Evolutionary conservation across 805 yeast species (phyloP).

Genomic region (Scheffersomyces coipomensis): DNA sequence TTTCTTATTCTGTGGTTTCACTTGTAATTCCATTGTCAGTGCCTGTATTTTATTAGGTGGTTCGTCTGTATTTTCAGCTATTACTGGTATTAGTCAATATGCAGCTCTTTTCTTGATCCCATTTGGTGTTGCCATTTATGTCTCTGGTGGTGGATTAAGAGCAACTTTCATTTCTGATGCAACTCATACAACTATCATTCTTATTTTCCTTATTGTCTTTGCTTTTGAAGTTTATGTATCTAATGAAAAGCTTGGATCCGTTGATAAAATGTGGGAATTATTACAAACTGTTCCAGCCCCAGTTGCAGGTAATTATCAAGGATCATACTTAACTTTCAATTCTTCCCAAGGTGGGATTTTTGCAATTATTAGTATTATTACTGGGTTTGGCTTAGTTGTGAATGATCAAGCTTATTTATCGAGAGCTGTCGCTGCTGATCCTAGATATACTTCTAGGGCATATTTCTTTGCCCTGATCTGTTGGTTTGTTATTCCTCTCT

Average conservation of each 20-base stretch:
- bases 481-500: conserved; percentile 26
- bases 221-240: conserved; percentile 17
- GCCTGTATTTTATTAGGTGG: conserved; percentile 41
- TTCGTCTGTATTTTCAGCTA: conserved; percentile 69
- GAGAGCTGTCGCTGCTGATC: conserved; percentile 23
- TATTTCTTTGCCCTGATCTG: conserved; percentile 21
- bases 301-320: conserved; percentile 14
- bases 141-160: conserved; percentile 22
- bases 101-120: conserved; percentile 23
- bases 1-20: conserved; percentile 21
- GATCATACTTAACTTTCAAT: conserved; percentile 15
- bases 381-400: conserved; percentile 21
- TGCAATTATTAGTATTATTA: conserved; percentile 16
- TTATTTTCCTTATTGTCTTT: conserved; percentile 16
- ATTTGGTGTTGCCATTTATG: conserved; percentile 20
- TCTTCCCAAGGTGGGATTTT: conserved; percentile 19
- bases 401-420: conserved; percentile 24
- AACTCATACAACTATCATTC: conserved; percentile 22
- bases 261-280: conserved; percentile 22
- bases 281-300: conserved; percentile 12
- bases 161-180: conserved; percentile 27
- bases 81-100: conserved; percentile 67
- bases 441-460: conserved; percentile 18
- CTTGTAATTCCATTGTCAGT: conserved; percentile 19
- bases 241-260: conserved; percentile 20